Evolutionary conservation across 1,284 basidiomycete genomes (phyloP).

Genomic region (Singerocomus rubriflavus): DNA sequence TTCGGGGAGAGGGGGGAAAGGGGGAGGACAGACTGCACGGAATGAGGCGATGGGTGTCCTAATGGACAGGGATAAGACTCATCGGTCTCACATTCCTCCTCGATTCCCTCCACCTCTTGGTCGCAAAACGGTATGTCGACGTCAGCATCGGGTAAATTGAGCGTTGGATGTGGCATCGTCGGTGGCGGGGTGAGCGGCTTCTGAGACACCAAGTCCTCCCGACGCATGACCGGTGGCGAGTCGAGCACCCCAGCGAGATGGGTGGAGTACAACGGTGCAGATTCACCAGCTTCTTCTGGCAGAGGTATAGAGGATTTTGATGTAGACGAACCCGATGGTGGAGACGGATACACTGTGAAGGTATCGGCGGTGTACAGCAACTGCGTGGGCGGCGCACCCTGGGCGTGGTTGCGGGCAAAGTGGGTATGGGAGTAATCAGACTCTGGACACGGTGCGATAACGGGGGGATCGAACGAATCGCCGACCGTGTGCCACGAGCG

Average conservation of each 20-base stretch:
- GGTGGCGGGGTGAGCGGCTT: constrained; percentile 43
- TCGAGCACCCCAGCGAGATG: constrained; percentile 32
- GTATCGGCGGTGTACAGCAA: constrained; percentile 20
- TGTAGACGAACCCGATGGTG: constrained; percentile 36
- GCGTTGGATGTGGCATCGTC: constrained; percentile 38
- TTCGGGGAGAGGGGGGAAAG: constrained; percentile 39
- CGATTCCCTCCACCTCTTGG: constrained; percentile 14
- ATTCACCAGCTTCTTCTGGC: constrained; percentile 26
- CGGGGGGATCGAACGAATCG: constrained; percentile 23
- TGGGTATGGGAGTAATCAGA: constrained; percentile 14
- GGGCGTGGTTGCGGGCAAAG: constrained; percentile 18
- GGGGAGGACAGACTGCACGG: constrained; percentile 17
- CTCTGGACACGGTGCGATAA: constrained; percentile 19
- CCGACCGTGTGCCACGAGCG: constrained; percentile 20
- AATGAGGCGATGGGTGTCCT: constrained; percentile 15
- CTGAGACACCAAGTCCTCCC: constrained; percentile 27
- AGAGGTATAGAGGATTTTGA: constrained; percentile 37
- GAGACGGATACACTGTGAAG: constrained; percentile 35
- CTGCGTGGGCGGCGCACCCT: constrained; percentile 6
- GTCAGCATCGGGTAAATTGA: constrained; percentile 35
- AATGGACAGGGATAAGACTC: constrained; percentile 16
- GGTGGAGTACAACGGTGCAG: constrained; percentile 18
- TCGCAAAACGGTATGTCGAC: constrained; percentile 13
- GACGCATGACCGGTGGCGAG: constrained; percentile 34
- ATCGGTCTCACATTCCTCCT: constrained; percentile 23